Base-by-base conservation (phyloP, 352 stramenopile species). In the Globisporangium iwayamae region DNA sequence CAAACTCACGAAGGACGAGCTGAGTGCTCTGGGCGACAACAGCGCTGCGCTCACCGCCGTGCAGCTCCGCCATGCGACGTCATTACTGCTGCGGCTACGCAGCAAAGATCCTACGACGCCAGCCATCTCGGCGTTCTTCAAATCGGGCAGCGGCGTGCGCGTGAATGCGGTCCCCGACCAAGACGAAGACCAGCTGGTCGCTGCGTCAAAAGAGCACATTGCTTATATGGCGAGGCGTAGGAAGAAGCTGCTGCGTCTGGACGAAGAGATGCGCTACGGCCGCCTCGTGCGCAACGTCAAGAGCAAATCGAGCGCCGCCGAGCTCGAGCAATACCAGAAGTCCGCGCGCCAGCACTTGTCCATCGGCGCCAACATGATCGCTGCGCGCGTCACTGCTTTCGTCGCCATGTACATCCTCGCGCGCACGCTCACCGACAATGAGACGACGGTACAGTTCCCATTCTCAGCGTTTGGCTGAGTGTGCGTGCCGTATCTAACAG, bases 331-430 rank as follows among this genome's bases (percentile, higher is more conserved):
- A 14, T 78, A 81, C 63, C 74, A 92, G 55, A 91, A 71, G 41
- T 94, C 76, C 10, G 75, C 85, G 46, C 76, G 79, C 32, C 83
- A 93, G 66, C 85, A 96, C 62, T 61, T 96, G 36, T 94, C 87
- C 0, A 85, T 94, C 55, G 87, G 85, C 22, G 79, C 83, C 38
- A 96, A 96, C 66, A 94, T 96, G 87, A 74, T 96, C 38, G 84
- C 86, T 32, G 86, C 83, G 28, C 79, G 83, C n/a, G 55, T 93
- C 34, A 91, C 85, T 36, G 85, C 85, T 22, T 96, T 94, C 50
- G 74, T 91, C 34, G 85, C 87, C 22, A 68, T 87, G 32, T 96
- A 96, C 69, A 90, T 94, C 65, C 67, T 83, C 28, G 83, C 81
- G 1, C 74, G 72, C 13, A 80, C 72, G 36, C 59, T 96, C 60